Base-by-base conservation (phyloP, 1,284 basidiomycete species). In the Cryptococcus maquisensis region DNA sequence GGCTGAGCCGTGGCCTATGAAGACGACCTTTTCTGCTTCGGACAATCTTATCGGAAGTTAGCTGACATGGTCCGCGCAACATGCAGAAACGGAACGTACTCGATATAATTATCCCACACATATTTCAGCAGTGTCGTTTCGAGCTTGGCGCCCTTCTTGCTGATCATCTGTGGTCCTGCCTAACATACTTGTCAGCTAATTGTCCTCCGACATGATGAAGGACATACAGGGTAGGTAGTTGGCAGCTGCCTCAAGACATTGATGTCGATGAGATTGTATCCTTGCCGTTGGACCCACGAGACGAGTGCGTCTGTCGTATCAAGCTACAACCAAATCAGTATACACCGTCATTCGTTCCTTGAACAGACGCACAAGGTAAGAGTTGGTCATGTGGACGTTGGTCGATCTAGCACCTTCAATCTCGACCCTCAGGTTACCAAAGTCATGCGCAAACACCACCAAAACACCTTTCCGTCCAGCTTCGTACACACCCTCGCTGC, bases 91-190 rank as follows among this genome's bases (percentile, higher is more conserved):
- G 20, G 4, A 56, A 82, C 75, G 48, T 60, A 92, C 90, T 88
- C 83, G 52, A 96, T 81, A 62, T 92, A 91, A 70, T 97, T 95
- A 75, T 98, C 94, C 95, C 95, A 98, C 3, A 98, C 72, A 68
- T 95, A 95, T 7, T 81, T 79, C 56, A 94, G 73, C 21, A 92
- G 76, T 28, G 87, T 83, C 41, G 48, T 72, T 64, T 54, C 72
- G n/a, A 53, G 24, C 10, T 32, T 32, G 54, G 64, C 56, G 13
- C 65, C 70, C 9, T 47, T 47, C 32, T 68, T 66, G 3, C 55
- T 50, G 24, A 69, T 61, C 58, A 68, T 64, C 32, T 55, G 59
- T 1, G 67, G 65, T 8, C 55, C 54, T 16, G 60, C 60, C 59
- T 67, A 41, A n/a, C 3, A 36, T 20, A 40, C 10, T 44, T 44